Conservation (phyloP, 164 flowering plant genomes). For the Liquidambar formosana region DNA sequence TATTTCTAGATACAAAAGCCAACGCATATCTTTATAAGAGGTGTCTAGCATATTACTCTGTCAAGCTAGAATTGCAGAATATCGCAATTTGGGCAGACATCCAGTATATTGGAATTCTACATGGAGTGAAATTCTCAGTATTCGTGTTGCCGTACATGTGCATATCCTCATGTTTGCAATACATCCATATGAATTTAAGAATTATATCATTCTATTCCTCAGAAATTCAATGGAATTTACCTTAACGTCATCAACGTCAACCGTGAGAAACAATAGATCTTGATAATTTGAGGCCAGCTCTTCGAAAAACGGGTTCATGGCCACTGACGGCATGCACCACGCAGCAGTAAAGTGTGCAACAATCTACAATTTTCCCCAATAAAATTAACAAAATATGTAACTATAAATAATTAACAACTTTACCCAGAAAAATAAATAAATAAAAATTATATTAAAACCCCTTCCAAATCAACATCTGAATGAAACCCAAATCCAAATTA, state of each 20-base stretch:
- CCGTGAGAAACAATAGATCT: constrained; percentile 56
- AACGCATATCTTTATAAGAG: too few relatives aligned
- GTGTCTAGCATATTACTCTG: too few relatives aligned
- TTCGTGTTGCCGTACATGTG: too few relatives aligned
- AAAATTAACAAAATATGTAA: not conserved
- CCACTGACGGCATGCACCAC: constrained; percentile 81
- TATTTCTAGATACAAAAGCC: too few relatives aligned
- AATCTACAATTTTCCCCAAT: constrained; percentile 34
- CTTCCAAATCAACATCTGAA: too few relatives aligned
- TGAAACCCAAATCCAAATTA: too few relatives aligned
- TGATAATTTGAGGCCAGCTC: constrained; percentile 50
- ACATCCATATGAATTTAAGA: not conserved
- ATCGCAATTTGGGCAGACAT: too few relatives aligned
- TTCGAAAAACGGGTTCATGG: constrained; percentile 57
- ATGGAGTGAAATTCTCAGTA: too few relatives aligned
- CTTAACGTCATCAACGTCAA: constrained; percentile 77
- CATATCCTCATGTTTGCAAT: too few relatives aligned
- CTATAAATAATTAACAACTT: not conserved
- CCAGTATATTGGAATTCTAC: too few relatives aligned
- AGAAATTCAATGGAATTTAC: constrained; percentile 27
- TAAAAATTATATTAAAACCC: too few relatives aligned
- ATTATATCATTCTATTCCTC: not conserved
- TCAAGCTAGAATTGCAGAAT: too few relatives aligned
- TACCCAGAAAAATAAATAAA: not conserved
- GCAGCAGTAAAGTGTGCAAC: constrained; percentile 70